These are phyloP conservation scores for Santalum album DNA, from an alignment of 164 flowering plant genomes.

Conservation along the genomic window DNA sequence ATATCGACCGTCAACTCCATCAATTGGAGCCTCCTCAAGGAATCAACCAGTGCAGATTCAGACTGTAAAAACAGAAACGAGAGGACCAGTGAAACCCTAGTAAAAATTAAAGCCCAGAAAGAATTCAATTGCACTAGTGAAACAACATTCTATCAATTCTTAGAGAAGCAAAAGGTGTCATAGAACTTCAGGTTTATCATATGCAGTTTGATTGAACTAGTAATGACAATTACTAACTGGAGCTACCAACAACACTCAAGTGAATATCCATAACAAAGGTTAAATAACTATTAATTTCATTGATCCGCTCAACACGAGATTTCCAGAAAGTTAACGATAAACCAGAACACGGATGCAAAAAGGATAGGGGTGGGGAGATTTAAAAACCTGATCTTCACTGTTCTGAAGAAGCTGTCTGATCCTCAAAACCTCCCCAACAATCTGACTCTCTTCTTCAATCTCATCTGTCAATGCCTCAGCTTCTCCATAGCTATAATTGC, in stretches of 20 bases:
- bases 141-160: no score
- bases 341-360: no score
- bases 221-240: no score
- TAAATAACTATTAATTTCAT: no score
- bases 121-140: no score
- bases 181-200: no score
- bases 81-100: conserved; percentile 9
- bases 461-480: conserved; percentile 89
- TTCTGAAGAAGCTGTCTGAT: conserved; percentile 58
- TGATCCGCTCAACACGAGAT: no score
- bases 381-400: conserved; percentile 54
- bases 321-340: no score
- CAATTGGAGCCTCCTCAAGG: conserved; percentile 73
- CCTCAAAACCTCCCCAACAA: conserved; percentile 65
- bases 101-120: no score
- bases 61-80: conserved; percentile 38
- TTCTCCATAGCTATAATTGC: conserved; percentile 61
- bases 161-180: background rate
- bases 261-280: no score
- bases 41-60: conserved; percentile 50
- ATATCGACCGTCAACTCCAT: conserved; percentile 63
- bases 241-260: no score
- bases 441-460: conserved; percentile 60
- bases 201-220: no score
- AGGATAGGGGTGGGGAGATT: background rate